A percentile compares a stretch with the other conserved stretches of the same genome.
phyloP scores from a whole-genome alignment of 2,329 filamentous ascomycete genomes.

The Colletotrichum karsti region DNA sequence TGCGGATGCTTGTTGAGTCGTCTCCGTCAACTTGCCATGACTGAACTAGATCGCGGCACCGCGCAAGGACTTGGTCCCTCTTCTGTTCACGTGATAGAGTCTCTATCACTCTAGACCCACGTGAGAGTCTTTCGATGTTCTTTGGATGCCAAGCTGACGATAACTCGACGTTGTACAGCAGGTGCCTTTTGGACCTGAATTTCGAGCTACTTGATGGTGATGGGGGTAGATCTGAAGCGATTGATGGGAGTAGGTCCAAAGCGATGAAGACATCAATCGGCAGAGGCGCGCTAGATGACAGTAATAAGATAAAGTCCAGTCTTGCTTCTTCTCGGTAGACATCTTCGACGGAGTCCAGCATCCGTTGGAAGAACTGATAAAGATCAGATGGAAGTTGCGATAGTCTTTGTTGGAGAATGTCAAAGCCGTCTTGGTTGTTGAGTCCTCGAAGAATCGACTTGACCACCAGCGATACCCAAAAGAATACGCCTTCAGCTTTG shows the following conservation, averaged over 20 bases:
- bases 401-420: conserved; percentile 6
- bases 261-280: background rate
- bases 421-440: conserved; percentile 1
- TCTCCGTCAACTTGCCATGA: background rate
- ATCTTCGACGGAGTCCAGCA: conserved; percentile 19
- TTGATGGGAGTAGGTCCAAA: no score
- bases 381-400: conserved; percentile 26
- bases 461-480: conserved; percentile 39
- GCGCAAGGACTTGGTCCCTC: background rate
- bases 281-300: background rate
- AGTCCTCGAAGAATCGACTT: conserved; percentile 30
- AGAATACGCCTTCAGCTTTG: conserved; percentile 41
- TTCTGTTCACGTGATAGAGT: no score
- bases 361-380: conserved; percentile 22
- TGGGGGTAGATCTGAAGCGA: no score
- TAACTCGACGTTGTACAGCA: no score
- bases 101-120: no score
- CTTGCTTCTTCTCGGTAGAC: background rate
- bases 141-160: no score
- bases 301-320: background rate
- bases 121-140: no score
- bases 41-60: conserved; percentile 1
- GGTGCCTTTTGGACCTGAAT: no score
- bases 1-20: no score
- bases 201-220: no score